These are phyloP conservation scores for Amanita brunnescens DNA, from an alignment of 768 basidiomycete genomes.

Conservation along the genomic window DNA sequence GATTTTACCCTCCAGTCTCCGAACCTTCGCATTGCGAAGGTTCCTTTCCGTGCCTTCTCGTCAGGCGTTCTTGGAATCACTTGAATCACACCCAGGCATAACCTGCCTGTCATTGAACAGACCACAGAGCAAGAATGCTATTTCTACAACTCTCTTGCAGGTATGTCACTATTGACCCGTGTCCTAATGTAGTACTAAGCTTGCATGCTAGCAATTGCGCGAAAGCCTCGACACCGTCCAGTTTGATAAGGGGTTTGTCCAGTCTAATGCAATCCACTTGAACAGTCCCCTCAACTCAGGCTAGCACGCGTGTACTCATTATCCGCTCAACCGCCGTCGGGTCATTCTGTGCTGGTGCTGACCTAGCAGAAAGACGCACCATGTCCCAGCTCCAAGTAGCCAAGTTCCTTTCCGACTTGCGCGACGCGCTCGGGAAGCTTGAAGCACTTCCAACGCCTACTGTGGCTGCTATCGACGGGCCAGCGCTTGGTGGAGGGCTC, in stretches of 20 bases:
- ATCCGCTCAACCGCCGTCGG: slow-evolving; percentile 71
- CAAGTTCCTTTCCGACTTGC: slow-evolving; percentile 70
- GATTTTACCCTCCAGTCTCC: neutral
- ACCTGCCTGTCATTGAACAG: slow-evolving; percentile 72
- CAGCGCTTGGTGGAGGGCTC: slow-evolving; percentile 88
- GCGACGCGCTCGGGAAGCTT: slow-evolving; percentile 63
- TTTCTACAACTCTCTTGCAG: slow-evolving; percentile 63
- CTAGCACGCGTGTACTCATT: slow-evolving; percentile 60
- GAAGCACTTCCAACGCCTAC: slow-evolving; percentile 83
- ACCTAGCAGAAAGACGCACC: slow-evolving; percentile 74
- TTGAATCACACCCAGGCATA: slow-evolving; percentile 52
- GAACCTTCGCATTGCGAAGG: neutral
- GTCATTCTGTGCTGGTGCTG: slow-evolving; percentile 89
- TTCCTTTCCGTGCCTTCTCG: neutral
- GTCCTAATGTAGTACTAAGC: neutral
- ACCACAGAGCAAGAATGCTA: slow-evolving; percentile 81
- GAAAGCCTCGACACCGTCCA: slow-evolving; percentile 59
- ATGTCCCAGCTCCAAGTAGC: slow-evolving; percentile 72
- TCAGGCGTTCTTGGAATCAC: slow-evolving; percentile 44
- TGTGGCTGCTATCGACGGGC: slow-evolving; percentile 88
- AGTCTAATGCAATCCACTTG: neutral
- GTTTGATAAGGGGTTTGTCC: slow-evolving; percentile 52
- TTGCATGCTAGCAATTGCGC: slow-evolving; percentile 50
- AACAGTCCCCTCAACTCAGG: slow-evolving; percentile 5
- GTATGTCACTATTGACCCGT: slow-evolving; percentile 25